Percentiles rank a stretch among this genome's conserved stretches.
These are phyloP conservation scores for Petunia axillaris DNA, from an alignment of 257 asterid species.

Conservation along the genomic window DNA sequence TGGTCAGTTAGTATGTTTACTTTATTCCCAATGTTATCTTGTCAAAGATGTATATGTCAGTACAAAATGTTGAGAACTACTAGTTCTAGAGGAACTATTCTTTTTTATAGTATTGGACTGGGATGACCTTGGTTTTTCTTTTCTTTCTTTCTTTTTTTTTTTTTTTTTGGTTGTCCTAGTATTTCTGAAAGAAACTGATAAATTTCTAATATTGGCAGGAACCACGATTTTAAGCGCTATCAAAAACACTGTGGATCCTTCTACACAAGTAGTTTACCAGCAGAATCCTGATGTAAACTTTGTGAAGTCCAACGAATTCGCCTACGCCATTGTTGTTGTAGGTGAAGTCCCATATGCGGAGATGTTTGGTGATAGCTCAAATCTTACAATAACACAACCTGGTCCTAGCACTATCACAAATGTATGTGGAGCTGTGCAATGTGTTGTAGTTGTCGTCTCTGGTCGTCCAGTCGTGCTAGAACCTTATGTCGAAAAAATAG, in stretches of 20 bases:
- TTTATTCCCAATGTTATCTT: no score
- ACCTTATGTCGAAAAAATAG: slow-evolving; percentile 23
- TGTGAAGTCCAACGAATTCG: slow-evolving; percentile 24
- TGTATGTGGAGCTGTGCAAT: slow-evolving; percentile 29
- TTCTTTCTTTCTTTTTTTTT: no score
- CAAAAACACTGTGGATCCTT: slow-evolving; percentile 32
- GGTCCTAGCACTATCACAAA: slow-evolving; percentile 32
- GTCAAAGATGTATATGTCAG: no score
- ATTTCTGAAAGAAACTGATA: neutral
- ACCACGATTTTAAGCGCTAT: slow-evolving; percentile 31
- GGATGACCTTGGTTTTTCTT: no score
- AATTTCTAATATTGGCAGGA: neutral
- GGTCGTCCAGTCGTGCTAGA: slow-evolving; percentile 35
- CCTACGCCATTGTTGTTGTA: slow-evolving; percentile 33
- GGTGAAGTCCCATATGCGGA: slow-evolving; percentile 36
- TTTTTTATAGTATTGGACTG: no score
- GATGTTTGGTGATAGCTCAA: slow-evolving; percentile 31
- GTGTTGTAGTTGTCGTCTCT: slow-evolving; percentile 26
- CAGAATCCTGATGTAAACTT: slow-evolving; percentile 27
- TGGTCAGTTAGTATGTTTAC: no score
- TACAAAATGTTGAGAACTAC: no score
- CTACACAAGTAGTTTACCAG: slow-evolving; percentile 31
- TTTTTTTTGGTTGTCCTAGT: no score
- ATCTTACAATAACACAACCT: slow-evolving; percentile 30
- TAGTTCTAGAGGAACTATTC: no score